Evolutionary conservation across 1,284 basidiomycete genomes (phyloP).

Genomic region (Mycena sp.): DNA sequence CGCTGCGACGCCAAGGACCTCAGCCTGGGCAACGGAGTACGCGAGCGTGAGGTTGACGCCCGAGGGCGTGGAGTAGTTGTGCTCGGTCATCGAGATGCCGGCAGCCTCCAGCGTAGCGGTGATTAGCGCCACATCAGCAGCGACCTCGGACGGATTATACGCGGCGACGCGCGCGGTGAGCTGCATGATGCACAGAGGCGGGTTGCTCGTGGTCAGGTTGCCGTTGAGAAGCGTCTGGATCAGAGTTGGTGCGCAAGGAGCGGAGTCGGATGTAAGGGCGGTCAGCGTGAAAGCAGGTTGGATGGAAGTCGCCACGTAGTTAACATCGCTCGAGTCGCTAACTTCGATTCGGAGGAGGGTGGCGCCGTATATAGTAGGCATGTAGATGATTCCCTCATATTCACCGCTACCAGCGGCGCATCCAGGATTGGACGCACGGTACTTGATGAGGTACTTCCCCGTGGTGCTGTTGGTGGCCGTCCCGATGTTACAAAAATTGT

Average conservation of each 20-base stretch:
- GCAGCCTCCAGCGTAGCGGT: background rate
- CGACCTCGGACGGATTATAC: background rate
- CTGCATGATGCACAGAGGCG: background rate
- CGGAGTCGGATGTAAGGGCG: too few relatives aligned
- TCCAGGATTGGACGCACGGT: background rate
- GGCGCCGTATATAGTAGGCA: background rate
- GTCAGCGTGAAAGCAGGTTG: background rate
- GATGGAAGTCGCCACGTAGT: background rate
- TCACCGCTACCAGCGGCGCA: background rate
- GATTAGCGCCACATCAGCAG: background rate
- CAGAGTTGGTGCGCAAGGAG: background rate
- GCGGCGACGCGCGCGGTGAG: slow-evolving; percentile 6
- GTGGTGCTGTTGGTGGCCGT: background rate
- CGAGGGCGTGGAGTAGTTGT: background rate
- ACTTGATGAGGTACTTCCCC: background rate
- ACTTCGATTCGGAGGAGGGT: slow-evolving; percentile 10
- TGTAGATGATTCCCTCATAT: slow-evolving; percentile 8
- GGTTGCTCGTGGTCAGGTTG: background rate
- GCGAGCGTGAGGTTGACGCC: slow-evolving; percentile 1
- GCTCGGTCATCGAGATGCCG: background rate
- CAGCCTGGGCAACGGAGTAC: background rate
- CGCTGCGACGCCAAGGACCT: background rate
- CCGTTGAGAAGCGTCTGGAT: background rate
- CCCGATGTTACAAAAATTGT: slow-evolving; percentile 6
- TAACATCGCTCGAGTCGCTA: background rate